Evolutionary conservation across 805 yeast genomes (phyloP).

Genomic region (Wickerhamia fluorescens): DNA sequence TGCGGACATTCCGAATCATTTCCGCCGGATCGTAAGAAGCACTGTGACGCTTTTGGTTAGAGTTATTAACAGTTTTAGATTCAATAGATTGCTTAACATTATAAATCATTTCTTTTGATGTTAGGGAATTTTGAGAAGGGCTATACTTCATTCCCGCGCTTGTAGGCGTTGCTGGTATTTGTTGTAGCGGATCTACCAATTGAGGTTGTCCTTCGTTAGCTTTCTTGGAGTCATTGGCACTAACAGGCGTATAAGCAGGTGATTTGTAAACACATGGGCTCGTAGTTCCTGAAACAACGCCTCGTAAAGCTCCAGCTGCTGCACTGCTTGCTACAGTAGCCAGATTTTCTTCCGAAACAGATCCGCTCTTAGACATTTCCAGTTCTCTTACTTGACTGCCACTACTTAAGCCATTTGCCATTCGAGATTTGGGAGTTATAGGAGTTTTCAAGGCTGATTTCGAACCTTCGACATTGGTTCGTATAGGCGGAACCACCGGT

Average conservation of each 20-base stretch:
- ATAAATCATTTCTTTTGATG: constrained; percentile 23
- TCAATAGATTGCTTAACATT: constrained; percentile 20
- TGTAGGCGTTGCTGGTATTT: background rate
- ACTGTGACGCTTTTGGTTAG: constrained; percentile 8
- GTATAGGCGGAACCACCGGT: no score
- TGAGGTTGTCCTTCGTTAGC: background rate
- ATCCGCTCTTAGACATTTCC: no score
- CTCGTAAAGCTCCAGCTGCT: no score
- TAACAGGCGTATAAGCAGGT: background rate
- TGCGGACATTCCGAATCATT: constrained; percentile 24
- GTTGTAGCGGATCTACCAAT: background rate
- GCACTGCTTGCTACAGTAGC: no score
- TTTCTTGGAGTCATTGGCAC: background rate
- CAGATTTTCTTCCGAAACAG: no score
- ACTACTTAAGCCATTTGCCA: no score
- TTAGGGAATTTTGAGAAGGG: constrained; percentile 2
- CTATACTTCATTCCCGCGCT: background rate
- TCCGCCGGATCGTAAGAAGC: constrained; percentile 19
- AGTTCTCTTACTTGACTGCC: no score
- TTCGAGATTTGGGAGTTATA: no score
- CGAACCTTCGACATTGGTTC: no score
- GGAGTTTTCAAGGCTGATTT: no score
- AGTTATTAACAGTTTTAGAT: constrained; percentile 10
- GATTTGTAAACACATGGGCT: no score
- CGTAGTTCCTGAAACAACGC: no score